Evolutionary conservation across 495 filamentous ascomycete genomes (phyloP).

Genomic region (Aeminium ludgeri): DNA sequence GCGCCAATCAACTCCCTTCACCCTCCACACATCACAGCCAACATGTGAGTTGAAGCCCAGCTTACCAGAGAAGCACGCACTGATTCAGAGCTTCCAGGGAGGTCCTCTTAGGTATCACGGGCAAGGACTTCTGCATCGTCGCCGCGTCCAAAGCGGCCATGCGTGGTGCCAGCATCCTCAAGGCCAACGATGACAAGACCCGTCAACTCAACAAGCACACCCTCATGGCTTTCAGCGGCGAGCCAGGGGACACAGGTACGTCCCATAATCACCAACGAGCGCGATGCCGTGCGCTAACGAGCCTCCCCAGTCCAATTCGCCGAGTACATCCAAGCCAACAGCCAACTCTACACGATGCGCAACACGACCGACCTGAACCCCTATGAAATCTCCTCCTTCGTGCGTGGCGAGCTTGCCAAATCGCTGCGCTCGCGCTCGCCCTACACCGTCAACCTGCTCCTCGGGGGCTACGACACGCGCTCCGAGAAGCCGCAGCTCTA

Average conservation of each 20-base stretch:
- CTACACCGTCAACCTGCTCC: slow-evolving; percentile 87
- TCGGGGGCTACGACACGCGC: slow-evolving; percentile 82
- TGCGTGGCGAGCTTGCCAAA: slow-evolving; percentile 77
- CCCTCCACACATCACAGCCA: too few species aligned
- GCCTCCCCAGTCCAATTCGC: slow-evolving; percentile 77
- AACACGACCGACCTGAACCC: slow-evolving; percentile 84
- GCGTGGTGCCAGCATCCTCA: slow-evolving; percentile 91
- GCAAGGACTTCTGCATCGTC: slow-evolving; percentile 96
- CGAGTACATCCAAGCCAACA: slow-evolving; percentile 97
- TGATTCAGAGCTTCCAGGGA: slow-evolving; percentile 43
- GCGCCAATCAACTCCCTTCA: neutral
- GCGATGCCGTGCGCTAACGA: neutral
- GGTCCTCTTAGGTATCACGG: slow-evolving; percentile 92
- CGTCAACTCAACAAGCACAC: slow-evolving; percentile 76
- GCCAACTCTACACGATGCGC: slow-evolving; percentile 95
- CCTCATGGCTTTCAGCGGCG: slow-evolving; percentile 89
- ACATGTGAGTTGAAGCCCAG: too few species aligned
- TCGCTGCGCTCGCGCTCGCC: slow-evolving; percentile 81
- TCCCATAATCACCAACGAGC: neutral
- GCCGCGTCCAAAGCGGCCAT: slow-evolving; percentile 95
- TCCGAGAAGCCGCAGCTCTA: slow-evolving; percentile 67
- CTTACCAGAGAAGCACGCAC: too few species aligned
- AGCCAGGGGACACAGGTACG: slow-evolving; percentile 89
- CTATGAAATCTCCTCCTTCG: slow-evolving; percentile 74
- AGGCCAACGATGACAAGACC: slow-evolving; percentile 94